Evolutionary conservation across 192 early-diverging fungal species (phyloP).

Genomic region (Backusella macrospora): DNA sequence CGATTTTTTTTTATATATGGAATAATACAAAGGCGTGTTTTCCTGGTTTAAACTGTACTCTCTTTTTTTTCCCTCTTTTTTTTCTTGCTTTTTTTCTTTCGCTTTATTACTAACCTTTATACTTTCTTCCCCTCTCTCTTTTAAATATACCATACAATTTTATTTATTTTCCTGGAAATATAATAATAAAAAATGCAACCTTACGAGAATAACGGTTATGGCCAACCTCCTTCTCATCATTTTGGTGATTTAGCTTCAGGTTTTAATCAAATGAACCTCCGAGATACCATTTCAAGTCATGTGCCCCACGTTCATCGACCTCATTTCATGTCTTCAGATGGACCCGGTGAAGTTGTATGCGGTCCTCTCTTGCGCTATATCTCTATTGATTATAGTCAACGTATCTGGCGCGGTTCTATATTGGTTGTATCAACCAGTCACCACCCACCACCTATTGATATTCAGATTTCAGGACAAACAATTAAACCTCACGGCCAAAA

Average conservation of each 20-base stretch:
- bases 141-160: not conserved
- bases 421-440: conserved; percentile 48
- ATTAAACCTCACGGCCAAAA: conserved; percentile 22
- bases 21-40: not conserved
- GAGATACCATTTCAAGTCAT: not conserved
- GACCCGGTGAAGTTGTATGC: conserved; percentile 34
- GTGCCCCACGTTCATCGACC: conserved; percentile 1
- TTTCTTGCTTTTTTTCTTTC: not conserved
- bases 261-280: conserved; percentile 5
- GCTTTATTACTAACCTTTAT: not conserved
- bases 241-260: conserved; percentile 3
- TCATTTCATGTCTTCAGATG: conserved; percentile 4
- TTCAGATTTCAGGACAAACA: conserved; percentile 9
- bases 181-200: not conserved
- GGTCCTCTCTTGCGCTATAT: conserved; percentile 53
- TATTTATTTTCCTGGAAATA: not conserved
- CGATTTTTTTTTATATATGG: not conserved
- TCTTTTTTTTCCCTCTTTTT: not conserved
- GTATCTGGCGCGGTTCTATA: conserved; percentile 49
- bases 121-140: not conserved
- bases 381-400: conserved; percentile 41
- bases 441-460: conserved; percentile 31
- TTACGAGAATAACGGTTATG: conserved; percentile 6
- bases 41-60: not conserved
- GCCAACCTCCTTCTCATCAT: not conserved